phyloP scores from a whole-genome alignment of 352 stramenopile genomes.

The Globisporangium middletonii region DNA sequence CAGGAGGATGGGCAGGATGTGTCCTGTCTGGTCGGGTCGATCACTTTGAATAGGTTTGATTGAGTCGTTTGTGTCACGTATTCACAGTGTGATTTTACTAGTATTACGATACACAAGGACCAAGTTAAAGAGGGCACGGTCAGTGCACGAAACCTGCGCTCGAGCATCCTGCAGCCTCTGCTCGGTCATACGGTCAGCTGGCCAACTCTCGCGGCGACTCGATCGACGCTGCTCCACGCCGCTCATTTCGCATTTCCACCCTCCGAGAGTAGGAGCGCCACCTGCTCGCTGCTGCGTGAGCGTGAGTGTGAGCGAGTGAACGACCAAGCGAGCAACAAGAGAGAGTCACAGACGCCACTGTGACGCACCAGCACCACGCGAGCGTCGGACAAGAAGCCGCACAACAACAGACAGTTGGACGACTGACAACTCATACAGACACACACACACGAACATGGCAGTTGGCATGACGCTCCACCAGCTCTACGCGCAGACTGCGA shows the following conservation, averaged over 20 bases:
- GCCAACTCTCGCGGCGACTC: not conserved
- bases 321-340: slow-evolving; percentile 4
- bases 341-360: slow-evolving; percentile 6
- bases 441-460: slow-evolving; percentile 24
- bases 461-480: slow-evolving; percentile 73
- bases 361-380: not conserved
- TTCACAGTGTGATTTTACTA: too few species aligned
- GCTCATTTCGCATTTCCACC: slow-evolving; percentile 34
- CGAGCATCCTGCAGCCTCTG: too few species aligned
- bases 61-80: too few species aligned
- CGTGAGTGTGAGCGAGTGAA: too few species aligned
- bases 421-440: not conserved
- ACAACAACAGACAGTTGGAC: not conserved
- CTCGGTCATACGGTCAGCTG: too few species aligned
- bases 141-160: too few species aligned
- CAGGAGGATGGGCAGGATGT: too few species aligned
- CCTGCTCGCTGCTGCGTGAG: too few species aligned
- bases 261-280: slow-evolving; percentile 1
- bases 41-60: too few species aligned
- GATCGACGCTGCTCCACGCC: not conserved
- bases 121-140: too few species aligned
- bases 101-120: too few species aligned
- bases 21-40: too few species aligned
- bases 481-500: slow-evolving; percentile 33
- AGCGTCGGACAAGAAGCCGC: not conserved